These are phyloP conservation scores for Areca catechu DNA, from an alignment of 176 grass and related monocot genomes.

Conservation along the genomic window DNA sequence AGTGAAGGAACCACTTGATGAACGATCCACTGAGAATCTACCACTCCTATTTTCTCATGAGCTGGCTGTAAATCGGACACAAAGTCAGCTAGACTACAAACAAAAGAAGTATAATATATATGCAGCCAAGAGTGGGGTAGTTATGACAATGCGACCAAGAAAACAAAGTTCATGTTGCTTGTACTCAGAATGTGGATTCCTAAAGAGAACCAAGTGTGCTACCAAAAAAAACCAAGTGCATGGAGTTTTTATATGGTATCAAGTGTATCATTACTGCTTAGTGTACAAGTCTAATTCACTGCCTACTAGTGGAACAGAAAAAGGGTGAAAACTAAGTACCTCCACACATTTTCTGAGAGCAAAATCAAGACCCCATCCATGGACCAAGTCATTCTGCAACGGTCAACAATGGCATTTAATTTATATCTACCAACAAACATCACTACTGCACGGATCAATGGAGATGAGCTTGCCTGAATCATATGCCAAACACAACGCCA, in stretches of 20 bases:
- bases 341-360: conserved; percentile 82
- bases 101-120: no score
- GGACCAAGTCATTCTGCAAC: conserved; percentile 79
- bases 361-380: conserved; percentile 96
- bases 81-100: background rate
- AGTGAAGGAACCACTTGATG: conserved; percentile 85
- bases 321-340: conserved; percentile 17
- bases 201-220: background rate
- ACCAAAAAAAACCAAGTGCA: no score
- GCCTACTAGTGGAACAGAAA: no score
- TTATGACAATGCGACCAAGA: no score
- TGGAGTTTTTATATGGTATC: no score
- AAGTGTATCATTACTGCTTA: no score
- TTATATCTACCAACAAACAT: background rate
- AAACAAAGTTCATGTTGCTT: no score
- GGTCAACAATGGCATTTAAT: background rate
- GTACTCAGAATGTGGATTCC: no score
- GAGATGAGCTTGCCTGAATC: conserved; percentile 57
- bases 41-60: conserved; percentile 83
- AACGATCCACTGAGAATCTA: conserved; percentile 93
- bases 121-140: no score
- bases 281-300: no score
- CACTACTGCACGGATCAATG: background rate
- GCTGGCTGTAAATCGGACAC: conserved; percentile 30
- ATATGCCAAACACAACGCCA: conserved; percentile 97